Evolutionary conservation across 139 green algal species (phyloP), one percentile per base, ranked within the genome.

Genomic region (Ettlia oleoabundans): DNA sequence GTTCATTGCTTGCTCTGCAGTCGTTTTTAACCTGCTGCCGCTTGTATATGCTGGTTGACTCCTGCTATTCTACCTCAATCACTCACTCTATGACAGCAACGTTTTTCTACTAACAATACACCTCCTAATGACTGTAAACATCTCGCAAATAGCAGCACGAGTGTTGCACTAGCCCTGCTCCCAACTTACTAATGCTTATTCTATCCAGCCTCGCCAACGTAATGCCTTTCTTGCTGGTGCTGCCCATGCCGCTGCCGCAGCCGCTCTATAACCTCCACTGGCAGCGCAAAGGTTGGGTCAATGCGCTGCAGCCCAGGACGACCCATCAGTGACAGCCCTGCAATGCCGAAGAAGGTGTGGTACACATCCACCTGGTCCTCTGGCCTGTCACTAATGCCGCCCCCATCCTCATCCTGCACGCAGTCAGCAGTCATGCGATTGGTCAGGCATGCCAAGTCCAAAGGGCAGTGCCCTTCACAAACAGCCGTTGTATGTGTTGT

Each of bases 291-390:
- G 0, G 88, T 91, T 19, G 96, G 96, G 85, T 99, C 94, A 10
- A 99, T 94, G 22, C 76, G 33, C 33, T 84, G 80, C 35, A 99
- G 84, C 4, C 85, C 89, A 3, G 82, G 75, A 40, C 96, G 87
- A 6, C 91, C 93, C 95, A 99, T 92, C 38, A 99, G 86, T 3
- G 90, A 91, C 35, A 99, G 84, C 0, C 92, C 96, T 3, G 96
- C 97, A 30, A 99, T 92, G 32, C 97, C 97, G 71, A 99, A 99
- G 76, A 98, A 99, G 28, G 97, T 99, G 90, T 99, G 97, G 82
- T 97, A 99, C 24, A 99, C 92, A 77, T 99, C 97, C 10, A 89
- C 84, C 91, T 95, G 93, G 89, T 99, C 96, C 32, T 99, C 96
- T 0, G 97, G 95, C 38, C 97, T 73, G 84, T 99, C 97, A 1